A percentile compares a stretch with the other conserved stretches of the same genome.
These are phyloP conservation scores for Guadua angustifolia DNA, from an alignment of 176 grass and related monocot genomes.

Conservation along the genomic window DNA sequence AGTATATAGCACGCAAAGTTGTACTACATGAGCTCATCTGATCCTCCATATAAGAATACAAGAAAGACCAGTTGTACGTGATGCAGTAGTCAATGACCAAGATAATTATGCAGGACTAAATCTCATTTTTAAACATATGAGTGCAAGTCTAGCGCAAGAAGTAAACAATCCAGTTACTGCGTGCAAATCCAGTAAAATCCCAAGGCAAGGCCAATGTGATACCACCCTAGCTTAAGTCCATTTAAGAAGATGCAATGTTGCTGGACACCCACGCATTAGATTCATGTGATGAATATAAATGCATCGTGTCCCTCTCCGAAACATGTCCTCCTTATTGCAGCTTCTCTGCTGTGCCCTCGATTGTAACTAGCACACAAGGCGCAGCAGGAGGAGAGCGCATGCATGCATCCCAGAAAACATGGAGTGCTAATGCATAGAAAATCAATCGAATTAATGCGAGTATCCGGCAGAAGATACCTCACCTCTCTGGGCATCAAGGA, in stretches of 20 bases:
- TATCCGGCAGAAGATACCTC: slow-evolving; percentile 37
- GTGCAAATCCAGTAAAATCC: slow-evolving; percentile 24
- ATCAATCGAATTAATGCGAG: slow-evolving; percentile 14
- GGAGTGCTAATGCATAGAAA: background rate
- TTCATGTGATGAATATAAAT: slow-evolving; percentile 58
- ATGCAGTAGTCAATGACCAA: slow-evolving; percentile 25
- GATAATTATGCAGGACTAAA: slow-evolving; percentile 10
- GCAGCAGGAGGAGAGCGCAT: slow-evolving; percentile 17
- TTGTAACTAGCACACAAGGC: background rate
- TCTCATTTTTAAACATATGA: background rate
- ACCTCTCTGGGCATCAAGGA: slow-evolving; percentile 90
- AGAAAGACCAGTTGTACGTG: slow-evolving; percentile 22
- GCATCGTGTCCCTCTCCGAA: slow-evolving; percentile 10
- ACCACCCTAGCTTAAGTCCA: background rate
- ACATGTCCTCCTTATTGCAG: slow-evolving; percentile 29
- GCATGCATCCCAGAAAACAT: slow-evolving; percentile 34
- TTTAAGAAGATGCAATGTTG: slow-evolving; percentile 31
- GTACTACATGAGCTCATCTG: slow-evolving; percentile 12
- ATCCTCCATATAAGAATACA: slow-evolving; percentile 7
- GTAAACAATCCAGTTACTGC: background rate
- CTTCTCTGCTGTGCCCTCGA: background rate
- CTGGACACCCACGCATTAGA: slow-evolving; percentile 1
- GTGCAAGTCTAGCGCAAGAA: background rate
- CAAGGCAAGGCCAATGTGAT: slow-evolving; percentile 1
- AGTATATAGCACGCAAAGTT: slow-evolving; percentile 1